A percentile compares a stretch with the other conserved stretches of the same genome.
Evolutionary conservation across 805 yeast genomes (phyloP).

Genomic region (Lipomyces oligophaga): DNA sequence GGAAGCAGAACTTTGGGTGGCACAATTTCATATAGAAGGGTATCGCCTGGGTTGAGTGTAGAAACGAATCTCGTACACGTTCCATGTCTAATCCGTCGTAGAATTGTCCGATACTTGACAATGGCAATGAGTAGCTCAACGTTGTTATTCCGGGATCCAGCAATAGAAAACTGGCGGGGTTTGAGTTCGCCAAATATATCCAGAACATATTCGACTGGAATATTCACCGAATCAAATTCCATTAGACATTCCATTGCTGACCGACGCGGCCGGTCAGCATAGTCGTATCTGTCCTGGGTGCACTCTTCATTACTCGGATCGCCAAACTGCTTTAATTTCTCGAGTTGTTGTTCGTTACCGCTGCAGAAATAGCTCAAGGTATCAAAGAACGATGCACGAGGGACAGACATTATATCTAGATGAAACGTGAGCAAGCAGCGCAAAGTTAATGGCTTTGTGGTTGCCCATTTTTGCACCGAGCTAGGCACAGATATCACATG

Average conservation of each 20-base stretch:
- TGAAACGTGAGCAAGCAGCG: constrained; percentile 72
- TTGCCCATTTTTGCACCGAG: constrained; percentile 39
- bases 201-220: constrained; percentile 71
- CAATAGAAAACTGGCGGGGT: constrained; percentile 82
- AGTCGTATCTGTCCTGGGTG: constrained; percentile 77
- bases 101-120: constrained; percentile 79
- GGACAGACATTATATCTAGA: constrained; percentile 76
- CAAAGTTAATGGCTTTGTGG: constrained; percentile 67
- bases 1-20: constrained; percentile 43
- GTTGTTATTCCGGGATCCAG: constrained; percentile 41
- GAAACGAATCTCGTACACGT: constrained; percentile 76
- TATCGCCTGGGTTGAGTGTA: constrained; percentile 46
- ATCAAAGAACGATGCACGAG: constrained; percentile 77
- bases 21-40: constrained; percentile 46
- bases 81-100: constrained; percentile 73
- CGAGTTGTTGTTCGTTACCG: constrained; percentile 64
- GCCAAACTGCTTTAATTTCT: constrained; percentile 71
- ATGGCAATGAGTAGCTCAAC: constrained; percentile 76
- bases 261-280: constrained; percentile 89
- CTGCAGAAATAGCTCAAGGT: constrained; percentile 69
- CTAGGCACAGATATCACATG: constrained; percentile 41
- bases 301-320: constrained; percentile 51
- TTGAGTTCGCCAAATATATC: constrained; percentile 76
- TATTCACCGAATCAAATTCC: constrained; percentile 71
- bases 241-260: constrained; percentile 76